Percentiles rank a stretch among this genome's conserved stretches.
phyloP scores from a whole-genome alignment of 192 early-diverging fungal genomes.

The Linnemannia schmuckeri region DNA sequence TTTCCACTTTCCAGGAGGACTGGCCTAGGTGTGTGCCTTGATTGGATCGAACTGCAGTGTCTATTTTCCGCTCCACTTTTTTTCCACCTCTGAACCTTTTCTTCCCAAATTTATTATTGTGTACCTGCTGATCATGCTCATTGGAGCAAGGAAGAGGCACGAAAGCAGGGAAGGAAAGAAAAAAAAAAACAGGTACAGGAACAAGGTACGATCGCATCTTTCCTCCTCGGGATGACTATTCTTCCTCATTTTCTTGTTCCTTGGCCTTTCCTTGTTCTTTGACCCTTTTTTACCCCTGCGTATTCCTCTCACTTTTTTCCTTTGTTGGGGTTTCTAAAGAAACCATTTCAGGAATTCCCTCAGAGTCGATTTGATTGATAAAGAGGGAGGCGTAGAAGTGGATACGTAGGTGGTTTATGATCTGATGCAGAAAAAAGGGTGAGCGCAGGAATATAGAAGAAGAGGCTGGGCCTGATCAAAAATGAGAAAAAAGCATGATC shows the following conservation, averaged over 20 bases:
- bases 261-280: background rate
- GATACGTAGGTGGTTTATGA: too few species aligned
- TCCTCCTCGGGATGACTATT: background rate
- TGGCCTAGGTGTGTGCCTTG: background rate
- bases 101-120: background rate
- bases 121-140: background rate
- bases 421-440: too few species aligned
- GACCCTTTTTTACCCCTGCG: background rate
- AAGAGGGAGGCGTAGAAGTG: too few species aligned
- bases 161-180: background rate
- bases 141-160: background rate
- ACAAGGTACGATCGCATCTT: background rate
- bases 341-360: background rate
- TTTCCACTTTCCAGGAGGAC: background rate
- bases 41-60: background rate
- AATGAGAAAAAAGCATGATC: background rate
- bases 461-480: background rate
- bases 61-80: constrained; percentile 4
- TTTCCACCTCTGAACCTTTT: background rate
- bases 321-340: background rate
- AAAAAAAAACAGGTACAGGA: background rate
- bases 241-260: background rate
- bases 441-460: too few species aligned
- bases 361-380: background rate
- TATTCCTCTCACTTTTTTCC: background rate